These are phyloP conservation scores for Alopecurus myosuroides DNA, from an alignment of 176 grass and related monocot species.

Conservation along the genomic window DNA sequence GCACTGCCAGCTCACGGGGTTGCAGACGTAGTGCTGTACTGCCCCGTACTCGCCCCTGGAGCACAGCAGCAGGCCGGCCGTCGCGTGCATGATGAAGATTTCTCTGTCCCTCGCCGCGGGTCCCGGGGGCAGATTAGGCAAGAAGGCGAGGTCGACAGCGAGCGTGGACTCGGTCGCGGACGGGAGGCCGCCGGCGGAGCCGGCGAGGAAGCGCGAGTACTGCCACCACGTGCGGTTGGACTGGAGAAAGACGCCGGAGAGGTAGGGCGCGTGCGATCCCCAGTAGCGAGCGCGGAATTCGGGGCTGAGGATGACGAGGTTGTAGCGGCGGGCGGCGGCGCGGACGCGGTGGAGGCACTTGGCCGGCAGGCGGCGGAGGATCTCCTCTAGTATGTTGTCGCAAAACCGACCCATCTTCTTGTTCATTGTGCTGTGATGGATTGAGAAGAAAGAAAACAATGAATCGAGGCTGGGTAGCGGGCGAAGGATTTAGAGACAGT, in stretches of 20 bases:
- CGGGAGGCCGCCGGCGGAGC: too few species aligned
- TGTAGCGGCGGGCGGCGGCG: too few species aligned
- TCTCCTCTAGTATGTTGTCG: too few species aligned
- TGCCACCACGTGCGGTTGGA: background rate
- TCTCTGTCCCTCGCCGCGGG: too few species aligned
- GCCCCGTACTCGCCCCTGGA: background rate
- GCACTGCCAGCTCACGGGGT: background rate
- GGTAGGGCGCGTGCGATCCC: background rate
- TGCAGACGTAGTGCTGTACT: background rate
- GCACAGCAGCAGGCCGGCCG: background rate
- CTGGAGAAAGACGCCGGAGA: background rate
- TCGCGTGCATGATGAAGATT: background rate
- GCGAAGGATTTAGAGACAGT: too few species aligned
- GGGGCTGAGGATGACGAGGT: background rate
- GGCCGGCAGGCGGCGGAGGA: too few species aligned
- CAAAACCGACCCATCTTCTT: too few species aligned
- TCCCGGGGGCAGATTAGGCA: background rate
- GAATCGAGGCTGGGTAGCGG: too few species aligned
- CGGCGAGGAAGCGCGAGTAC: background rate
- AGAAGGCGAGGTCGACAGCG: background rate
- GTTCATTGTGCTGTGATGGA: too few species aligned
- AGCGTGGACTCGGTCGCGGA: background rate
- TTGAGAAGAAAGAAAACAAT: too few species aligned
- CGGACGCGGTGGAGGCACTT: too few species aligned
- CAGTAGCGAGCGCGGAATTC: background rate